A percentile compares a stretch with the other conserved stretches of the same genome.
phyloP scores from a whole-genome alignment of 2,329 filamentous ascomycete species.

The Pseudonectria foliicola region DNA sequence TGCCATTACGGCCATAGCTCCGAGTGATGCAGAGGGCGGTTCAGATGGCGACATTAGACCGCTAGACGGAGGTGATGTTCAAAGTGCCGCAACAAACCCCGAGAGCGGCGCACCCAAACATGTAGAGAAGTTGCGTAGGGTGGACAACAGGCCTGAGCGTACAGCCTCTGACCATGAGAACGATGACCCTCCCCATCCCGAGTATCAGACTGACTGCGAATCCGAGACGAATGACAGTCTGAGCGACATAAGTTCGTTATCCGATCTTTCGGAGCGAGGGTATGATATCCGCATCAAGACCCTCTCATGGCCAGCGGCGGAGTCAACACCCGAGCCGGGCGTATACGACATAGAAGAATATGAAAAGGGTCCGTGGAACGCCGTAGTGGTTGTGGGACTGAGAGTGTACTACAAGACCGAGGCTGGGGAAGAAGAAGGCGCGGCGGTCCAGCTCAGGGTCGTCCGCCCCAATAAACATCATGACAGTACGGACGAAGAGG shows the following conservation, averaged over 20 bases:
- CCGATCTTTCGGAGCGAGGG: conserved; percentile 33
- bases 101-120: too few species aligned
- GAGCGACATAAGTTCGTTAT: conserved; percentile 27
- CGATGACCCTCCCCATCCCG: neutral
- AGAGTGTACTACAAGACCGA: conserved; percentile 50
- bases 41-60: too few species aligned
- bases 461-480: conserved; percentile 31
- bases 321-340: conserved; percentile 3
- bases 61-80: too few species aligned
- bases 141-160: too few species aligned
- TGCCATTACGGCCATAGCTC: too few species aligned
- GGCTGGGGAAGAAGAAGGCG: conserved; percentile 23
- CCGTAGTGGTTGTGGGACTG: conserved; percentile 53
- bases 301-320: conserved; percentile 2
- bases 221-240: conserved; percentile 20
- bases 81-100: too few species aligned
- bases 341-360: conserved; percentile 44
- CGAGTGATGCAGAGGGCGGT: too few species aligned
- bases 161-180: too few species aligned
- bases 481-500: conserved; percentile 16
- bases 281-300: conserved; percentile 27
- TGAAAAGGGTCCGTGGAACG: conserved; percentile 55
- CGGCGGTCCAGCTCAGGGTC: conserved; percentile 32
- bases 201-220: conserved; percentile 11
- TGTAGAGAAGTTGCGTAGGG: too few species aligned